Conservation (phyloP, 257 asterid genomes). For the Solanum sitiens region DNA sequence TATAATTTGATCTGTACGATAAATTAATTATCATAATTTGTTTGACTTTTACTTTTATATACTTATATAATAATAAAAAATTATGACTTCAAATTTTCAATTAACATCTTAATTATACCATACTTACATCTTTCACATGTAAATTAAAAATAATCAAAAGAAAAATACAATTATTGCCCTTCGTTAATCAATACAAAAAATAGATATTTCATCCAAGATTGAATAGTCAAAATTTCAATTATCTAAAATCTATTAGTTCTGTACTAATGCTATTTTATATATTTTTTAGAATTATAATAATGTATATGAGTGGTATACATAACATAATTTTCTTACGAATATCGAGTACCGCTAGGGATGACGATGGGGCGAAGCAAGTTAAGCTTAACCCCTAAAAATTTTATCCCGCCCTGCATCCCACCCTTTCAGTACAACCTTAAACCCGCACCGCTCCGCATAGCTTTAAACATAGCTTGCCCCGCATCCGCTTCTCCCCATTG, state of each 20-base stretch:
- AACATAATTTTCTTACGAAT: neutral
- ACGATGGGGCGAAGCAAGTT: too few relatives aligned
- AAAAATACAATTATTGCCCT: neutral
- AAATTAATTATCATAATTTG: neutral
- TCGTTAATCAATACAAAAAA: neutral
- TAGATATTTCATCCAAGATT: neutral
- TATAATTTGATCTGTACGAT: fast-evolving
- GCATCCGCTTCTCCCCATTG: too few relatives aligned
- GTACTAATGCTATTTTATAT: too few relatives aligned
- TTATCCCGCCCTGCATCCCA: too few relatives aligned
- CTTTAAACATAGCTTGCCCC: too few relatives aligned
- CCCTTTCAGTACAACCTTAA: too few relatives aligned
- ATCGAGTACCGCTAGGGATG: neutral
- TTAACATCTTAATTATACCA: neutral
- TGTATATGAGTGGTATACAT: neutral
- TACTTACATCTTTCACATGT: neutral
- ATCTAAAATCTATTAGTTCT: neutral
- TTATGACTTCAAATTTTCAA: neutral
- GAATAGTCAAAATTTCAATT: neutral
- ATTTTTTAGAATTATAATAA: neutral
- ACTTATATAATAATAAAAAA: neutral
- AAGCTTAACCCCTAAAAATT: too few relatives aligned
- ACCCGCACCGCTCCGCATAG: too few relatives aligned
- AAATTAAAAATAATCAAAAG: neutral
- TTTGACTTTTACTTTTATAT: fast-evolving